A percentile compares a stretch with the other conserved stretches of the same genome.
phyloP scores from a whole-genome alignment of 2,329 filamentous ascomycete genomes.

The Colletotrichum lini region DNA sequence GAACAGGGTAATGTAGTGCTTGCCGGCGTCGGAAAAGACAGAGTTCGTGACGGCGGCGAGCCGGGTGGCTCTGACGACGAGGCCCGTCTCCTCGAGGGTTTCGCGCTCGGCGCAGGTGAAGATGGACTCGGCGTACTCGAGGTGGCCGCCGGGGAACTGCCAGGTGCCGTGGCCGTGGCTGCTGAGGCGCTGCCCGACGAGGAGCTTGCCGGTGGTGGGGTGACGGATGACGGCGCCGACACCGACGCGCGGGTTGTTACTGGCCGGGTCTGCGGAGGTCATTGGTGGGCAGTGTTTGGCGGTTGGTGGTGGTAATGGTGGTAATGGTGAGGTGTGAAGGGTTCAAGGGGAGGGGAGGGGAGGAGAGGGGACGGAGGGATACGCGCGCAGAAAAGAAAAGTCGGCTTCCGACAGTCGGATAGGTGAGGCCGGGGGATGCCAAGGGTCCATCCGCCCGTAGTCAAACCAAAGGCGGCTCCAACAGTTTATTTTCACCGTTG shows the following conservation, averaged over 20 bases:
- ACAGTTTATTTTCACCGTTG: no score
- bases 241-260: conserved; percentile 60
- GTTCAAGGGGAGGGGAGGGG: background rate
- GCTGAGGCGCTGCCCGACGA: conserved; percentile 63
- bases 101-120: conserved; percentile 41
- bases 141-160: conserved; percentile 41
- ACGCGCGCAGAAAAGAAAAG: background rate
- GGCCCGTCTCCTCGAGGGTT: conserved; percentile 42
- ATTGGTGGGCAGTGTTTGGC: background rate
- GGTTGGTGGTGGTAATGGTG: background rate
- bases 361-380: background rate
- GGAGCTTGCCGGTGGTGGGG: conserved; percentile 54
- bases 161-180: conserved; percentile 54
- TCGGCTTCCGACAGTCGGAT: no score
- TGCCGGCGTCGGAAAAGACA: conserved; percentile 33
- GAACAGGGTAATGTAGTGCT: conserved; percentile 44
- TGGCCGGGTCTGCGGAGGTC: background rate
- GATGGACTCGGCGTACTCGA: conserved; percentile 41
- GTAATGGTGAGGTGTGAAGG: background rate
- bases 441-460: no score
- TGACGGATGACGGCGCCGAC: conserved; percentile 63
- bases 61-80: conserved; percentile 22
- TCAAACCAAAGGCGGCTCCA: no score
- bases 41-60: conserved; percentile 42
- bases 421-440: no score